These are phyloP conservation scores for Eucalyptus lansdowneana DNA, from an alignment of 345 rosid species.

Conservation along the genomic window DNA sequence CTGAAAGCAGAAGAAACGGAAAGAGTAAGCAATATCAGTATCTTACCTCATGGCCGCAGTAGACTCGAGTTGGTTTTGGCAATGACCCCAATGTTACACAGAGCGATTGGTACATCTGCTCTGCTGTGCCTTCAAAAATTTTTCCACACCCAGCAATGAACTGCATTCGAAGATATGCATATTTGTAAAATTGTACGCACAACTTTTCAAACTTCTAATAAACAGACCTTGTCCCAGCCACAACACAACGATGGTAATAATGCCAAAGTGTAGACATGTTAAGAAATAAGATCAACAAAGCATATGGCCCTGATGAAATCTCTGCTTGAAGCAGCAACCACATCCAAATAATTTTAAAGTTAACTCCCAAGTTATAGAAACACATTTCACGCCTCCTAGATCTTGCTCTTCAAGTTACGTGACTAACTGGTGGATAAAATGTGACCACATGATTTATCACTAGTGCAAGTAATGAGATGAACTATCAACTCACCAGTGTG, in stretches of 20 bases:
- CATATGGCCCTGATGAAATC: background rate
- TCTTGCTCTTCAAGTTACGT: background rate
- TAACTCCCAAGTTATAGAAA: background rate
- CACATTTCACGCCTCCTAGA: background rate
- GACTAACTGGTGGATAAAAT: background rate
- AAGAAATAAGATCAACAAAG: background rate
- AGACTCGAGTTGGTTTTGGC: slow-evolving; percentile 75
- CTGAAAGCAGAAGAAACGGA: background rate
- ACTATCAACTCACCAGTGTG: slow-evolving; percentile 47
- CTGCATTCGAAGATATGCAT: slow-evolving; percentile 10
- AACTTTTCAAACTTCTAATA: background rate
- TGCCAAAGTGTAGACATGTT: background rate
- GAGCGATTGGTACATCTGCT: slow-evolving; percentile 87
- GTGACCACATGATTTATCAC: background rate
- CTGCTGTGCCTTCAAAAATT: slow-evolving; percentile 92
- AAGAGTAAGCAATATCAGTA: background rate
- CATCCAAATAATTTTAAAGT: background rate
- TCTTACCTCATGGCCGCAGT: slow-evolving; percentile 91
- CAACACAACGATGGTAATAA: background rate
- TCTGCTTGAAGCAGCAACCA: background rate
- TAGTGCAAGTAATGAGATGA: background rate
- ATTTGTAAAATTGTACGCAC: background rate
- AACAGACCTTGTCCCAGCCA: background rate
- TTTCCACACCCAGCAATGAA: slow-evolving; percentile 89
- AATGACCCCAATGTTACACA: slow-evolving; percentile 82